Conservation (phyloP, 805 yeast genomes). For the Suhomyces sp. region DNA sequence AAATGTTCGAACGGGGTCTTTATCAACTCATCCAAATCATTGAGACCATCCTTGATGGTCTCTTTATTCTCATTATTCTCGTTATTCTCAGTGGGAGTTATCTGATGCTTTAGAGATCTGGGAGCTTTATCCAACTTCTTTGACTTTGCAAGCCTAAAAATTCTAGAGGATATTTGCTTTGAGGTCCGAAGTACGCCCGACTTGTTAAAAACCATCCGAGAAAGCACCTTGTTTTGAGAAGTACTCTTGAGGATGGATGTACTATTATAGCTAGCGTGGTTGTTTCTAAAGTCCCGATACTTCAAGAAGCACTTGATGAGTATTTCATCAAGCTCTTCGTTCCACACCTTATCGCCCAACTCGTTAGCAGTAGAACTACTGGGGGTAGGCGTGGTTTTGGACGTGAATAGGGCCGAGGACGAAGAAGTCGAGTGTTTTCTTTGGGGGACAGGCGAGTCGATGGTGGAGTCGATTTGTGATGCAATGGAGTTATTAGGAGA, state of each 20-base stretch:
- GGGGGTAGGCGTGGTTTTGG: neutral
- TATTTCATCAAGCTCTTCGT: slow-evolving; percentile 32
- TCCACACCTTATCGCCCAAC: slow-evolving; percentile 28
- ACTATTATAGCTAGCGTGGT: slow-evolving; percentile 18
- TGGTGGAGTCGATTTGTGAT: slow-evolving; percentile 28
- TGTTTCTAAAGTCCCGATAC: slow-evolving; percentile 29
- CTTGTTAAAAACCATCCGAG: slow-evolving; percentile 37
- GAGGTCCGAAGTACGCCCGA: slow-evolving; percentile 36
- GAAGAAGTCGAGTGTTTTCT: slow-evolving; percentile 4
- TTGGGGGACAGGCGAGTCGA: slow-evolving; percentile 24
- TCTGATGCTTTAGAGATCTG: slow-evolving; percentile 1
- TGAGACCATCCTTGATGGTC: slow-evolving; percentile 12
- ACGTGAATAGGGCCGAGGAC: neutral
- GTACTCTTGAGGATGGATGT: slow-evolving; percentile 27
- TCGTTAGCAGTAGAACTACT: slow-evolving; percentile 3
- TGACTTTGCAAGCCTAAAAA: slow-evolving; percentile 26
- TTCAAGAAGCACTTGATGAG: slow-evolving; percentile 34
- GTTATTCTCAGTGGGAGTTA: neutral
- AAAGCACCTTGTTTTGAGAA: slow-evolving; percentile 37
- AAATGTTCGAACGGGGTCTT: slow-evolving; percentile 28
- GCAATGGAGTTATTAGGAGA: slow-evolving; percentile 39
- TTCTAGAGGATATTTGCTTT: slow-evolving; percentile 33
- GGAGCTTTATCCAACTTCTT: slow-evolving; percentile 18
- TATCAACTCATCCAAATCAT: slow-evolving; percentile 25
- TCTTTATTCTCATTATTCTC: neutral